A percentile compares a stretch with the other conserved stretches of the same genome.
Conservation (phyloP, 2,329 filamentous ascomycete genomes). For the Aspergillus chevalieri region DNA sequence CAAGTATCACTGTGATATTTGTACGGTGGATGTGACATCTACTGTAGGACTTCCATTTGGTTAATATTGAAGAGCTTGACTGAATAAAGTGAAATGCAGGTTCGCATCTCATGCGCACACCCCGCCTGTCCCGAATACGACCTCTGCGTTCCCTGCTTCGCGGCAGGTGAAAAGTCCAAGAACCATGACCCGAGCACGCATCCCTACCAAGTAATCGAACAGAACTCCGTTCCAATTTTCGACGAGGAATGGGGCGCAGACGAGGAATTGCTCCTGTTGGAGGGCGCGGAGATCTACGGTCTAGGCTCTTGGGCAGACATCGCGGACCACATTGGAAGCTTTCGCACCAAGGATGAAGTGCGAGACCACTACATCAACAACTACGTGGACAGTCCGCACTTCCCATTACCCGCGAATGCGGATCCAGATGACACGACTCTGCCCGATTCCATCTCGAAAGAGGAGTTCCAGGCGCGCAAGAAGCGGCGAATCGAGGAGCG, state of each 20-base stretch:
- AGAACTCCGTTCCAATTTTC: constrained; percentile 97
- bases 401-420: constrained; percentile 80
- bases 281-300: constrained; percentile 93
- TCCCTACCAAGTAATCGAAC: constrained; percentile 88
- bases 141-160: constrained; percentile 91
- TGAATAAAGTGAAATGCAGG: constrained; percentile 46
- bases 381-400: constrained; percentile 75
- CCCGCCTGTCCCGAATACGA: constrained; percentile 86
- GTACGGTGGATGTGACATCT: constrained; percentile 91
- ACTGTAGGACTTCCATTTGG: constrained; percentile 58
- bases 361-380: constrained; percentile 87
- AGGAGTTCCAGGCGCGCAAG: constrained; percentile 88
- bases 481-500: constrained; percentile 89
- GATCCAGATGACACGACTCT: constrained; percentile 74
- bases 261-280: constrained; percentile 85
- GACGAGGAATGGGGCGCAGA: constrained; percentile 93
- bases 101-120: constrained; percentile 88
- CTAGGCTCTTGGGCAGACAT: constrained; percentile 97
- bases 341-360: constrained; percentile 89
- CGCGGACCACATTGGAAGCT: constrained; percentile 94
- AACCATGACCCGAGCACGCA: constrained; percentile 83
- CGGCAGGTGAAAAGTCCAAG: constrained; percentile 70
- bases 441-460: constrained; percentile 73
- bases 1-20: constrained; percentile 97
- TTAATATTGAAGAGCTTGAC: background rate